These are phyloP conservation scores for Darksidea phi DNA, from an alignment of 495 filamentous ascomycete genomes.

Conservation along the genomic window DNA sequence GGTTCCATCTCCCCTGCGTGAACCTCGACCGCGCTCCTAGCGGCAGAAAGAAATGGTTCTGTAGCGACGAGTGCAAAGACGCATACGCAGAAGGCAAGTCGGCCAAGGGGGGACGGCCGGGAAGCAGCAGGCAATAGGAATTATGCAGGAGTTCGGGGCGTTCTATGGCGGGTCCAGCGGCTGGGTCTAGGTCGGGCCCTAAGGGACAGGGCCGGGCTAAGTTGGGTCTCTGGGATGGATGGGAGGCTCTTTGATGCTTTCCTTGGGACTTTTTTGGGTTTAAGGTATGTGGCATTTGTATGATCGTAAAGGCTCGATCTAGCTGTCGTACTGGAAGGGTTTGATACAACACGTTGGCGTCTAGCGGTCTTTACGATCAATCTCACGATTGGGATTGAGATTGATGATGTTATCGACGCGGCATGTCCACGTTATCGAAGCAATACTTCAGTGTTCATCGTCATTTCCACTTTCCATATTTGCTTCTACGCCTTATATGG, in stretches of 20 bases:
- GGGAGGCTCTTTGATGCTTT: slow-evolving; percentile 34
- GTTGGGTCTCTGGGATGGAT: slow-evolving; percentile 32
- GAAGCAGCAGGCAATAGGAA: slow-evolving; percentile 35
- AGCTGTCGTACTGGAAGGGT: no score
- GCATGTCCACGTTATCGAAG: no score
- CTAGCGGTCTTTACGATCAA: no score
- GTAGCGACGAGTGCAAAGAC: slow-evolving; percentile 33
- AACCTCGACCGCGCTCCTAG: slow-evolving; percentile 82
- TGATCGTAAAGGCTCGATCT: no score
- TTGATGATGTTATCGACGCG: no score
- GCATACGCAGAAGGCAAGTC: slow-evolving; percentile 4
- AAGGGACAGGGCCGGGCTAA: slow-evolving; percentile 5
- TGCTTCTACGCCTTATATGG: no score
- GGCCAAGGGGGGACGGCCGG: slow-evolving; percentile 27
- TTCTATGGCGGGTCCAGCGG: slow-evolving; percentile 3
- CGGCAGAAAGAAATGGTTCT: slow-evolving; percentile 43
- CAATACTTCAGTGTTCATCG: no score
- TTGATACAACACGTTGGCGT: no score
- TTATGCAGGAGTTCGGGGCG: slow-evolving; percentile 27
- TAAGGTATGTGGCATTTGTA: no score
- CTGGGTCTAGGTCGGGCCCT: slow-evolving; percentile 7
- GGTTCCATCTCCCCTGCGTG: slow-evolving; percentile 95
- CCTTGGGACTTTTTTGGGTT: slow-evolving; percentile 10
- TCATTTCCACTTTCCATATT: no score
- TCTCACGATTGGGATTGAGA: no score